These are phyloP conservation scores for Daldinia childiae DNA, from an alignment of 495 filamentous ascomycete species.

Conservation along the genomic window DNA sequence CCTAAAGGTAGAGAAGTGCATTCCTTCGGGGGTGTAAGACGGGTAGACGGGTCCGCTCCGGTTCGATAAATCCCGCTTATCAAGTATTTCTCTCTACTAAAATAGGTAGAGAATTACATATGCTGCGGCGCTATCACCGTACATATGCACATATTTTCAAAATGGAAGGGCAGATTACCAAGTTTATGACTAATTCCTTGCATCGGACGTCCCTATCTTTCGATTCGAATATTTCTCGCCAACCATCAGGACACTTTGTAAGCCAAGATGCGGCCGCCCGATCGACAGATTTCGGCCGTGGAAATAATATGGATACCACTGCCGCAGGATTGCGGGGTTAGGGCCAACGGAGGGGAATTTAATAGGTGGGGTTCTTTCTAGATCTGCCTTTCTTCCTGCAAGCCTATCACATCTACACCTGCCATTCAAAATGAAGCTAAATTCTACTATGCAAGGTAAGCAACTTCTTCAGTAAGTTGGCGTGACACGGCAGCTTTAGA, in stretches of 20 bases:
- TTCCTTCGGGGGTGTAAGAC: slow-evolving; percentile 7
- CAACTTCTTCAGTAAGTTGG: background rate
- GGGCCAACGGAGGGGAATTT: background rate
- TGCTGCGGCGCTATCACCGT: background rate
- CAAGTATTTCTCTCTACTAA: background rate
- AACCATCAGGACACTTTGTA: background rate
- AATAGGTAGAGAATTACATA: background rate
- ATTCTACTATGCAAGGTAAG: too few relatives aligned
- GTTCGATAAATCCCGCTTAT: background rate
- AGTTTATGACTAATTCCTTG: background rate
- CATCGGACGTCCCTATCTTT: background rate
- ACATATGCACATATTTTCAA: background rate
- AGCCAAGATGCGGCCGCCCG: background rate
- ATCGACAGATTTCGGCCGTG: background rate
- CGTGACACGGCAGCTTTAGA: background rate
- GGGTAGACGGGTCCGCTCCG: background rate
- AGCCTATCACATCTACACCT: background rate
- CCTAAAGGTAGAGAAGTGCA: background rate
- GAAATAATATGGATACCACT: background rate
- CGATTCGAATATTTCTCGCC: background rate
- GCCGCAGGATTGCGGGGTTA: background rate
- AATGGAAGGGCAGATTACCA: background rate
- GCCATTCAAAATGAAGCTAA: too few relatives aligned
- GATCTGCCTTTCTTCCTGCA: background rate
- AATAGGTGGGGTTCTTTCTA: background rate